phyloP scores from a whole-genome alignment of 2,329 filamentous ascomycete genomes.

The Neurospora sp. region DNA sequence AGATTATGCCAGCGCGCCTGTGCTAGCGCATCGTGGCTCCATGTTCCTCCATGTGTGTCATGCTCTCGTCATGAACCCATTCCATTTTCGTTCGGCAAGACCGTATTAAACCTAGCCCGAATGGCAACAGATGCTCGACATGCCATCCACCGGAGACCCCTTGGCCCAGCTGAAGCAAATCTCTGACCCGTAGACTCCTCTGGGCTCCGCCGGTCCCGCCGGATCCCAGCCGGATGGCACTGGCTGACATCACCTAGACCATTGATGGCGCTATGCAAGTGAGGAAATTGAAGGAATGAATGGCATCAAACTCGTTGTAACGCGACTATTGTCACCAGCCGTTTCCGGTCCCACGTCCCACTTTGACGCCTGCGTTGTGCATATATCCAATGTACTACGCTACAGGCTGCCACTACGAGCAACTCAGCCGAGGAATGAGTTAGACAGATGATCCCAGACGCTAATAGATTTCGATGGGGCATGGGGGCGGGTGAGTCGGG shows the following conservation, averaged over 20 bases:
- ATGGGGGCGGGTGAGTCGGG: neutral
- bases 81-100: neutral
- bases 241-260: neutral
- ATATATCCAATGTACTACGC: neutral
- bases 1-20: neutral
- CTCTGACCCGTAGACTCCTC: neutral
- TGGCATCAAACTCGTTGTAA: neutral
- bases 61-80: neutral
- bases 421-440: neutral
- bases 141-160: neutral
- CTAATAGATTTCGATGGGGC: neutral
- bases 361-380: neutral
- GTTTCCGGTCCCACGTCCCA: neutral
- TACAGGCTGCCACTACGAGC: neutral
- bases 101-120: neutral
- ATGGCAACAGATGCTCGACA: neutral
- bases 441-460: neutral
- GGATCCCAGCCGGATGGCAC: neutral
- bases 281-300: neutral
- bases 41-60: neutral
- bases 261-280: neutral
- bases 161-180: neutral
- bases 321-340: neutral
- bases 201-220: neutral
- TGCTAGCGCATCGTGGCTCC: neutral